Evolutionary conservation across 2,329 filamentous ascomycete genomes (phyloP).

Genomic region (Mycocentrospora acerina): DNA sequence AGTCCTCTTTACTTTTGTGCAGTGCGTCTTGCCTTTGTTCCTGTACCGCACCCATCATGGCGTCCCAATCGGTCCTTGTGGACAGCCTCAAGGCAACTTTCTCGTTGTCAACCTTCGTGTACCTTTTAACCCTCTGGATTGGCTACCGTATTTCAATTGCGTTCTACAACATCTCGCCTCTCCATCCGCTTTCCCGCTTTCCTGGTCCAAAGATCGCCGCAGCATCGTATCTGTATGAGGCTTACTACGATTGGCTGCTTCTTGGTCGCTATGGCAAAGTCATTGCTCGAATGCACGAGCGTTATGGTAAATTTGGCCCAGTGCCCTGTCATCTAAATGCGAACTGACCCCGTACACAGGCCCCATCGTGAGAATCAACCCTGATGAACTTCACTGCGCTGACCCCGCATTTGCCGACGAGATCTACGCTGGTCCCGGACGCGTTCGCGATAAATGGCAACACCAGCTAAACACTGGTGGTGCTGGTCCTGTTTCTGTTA

Average conservation of each 20-base stretch:
- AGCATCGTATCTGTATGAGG: constrained; percentile 28
- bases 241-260: constrained; percentile 30
- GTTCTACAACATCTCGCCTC: constrained; percentile 26
- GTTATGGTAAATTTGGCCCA: constrained; percentile 20
- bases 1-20: constrained; percentile 1
- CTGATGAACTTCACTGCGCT: constrained; percentile 34
- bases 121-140: constrained; percentile 19
- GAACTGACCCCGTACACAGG: too few relatives aligned
- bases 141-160: constrained; percentile 18
- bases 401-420: constrained; percentile 37
- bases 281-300: constrained; percentile 36
- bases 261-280: constrained; percentile 37
- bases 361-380: constrained; percentile 35
- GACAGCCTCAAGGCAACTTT: constrained; percentile 10
- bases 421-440: constrained; percentile 33
- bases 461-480: constrained; percentile 29
- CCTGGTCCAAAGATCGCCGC: constrained; percentile 35
- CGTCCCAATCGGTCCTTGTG: constrained; percentile 14
- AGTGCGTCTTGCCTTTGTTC: not conserved
- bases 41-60: constrained; percentile 13
- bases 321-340: too few relatives aligned
- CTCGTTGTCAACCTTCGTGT: constrained; percentile 14
- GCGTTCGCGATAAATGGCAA: constrained; percentile 24
- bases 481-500: constrained; percentile 22
- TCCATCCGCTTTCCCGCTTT: constrained; percentile 26